These are phyloP conservation scores for Rhodomyrtus psidioides DNA, from an alignment of 441 rosid species.

Conservation along the genomic window DNA sequence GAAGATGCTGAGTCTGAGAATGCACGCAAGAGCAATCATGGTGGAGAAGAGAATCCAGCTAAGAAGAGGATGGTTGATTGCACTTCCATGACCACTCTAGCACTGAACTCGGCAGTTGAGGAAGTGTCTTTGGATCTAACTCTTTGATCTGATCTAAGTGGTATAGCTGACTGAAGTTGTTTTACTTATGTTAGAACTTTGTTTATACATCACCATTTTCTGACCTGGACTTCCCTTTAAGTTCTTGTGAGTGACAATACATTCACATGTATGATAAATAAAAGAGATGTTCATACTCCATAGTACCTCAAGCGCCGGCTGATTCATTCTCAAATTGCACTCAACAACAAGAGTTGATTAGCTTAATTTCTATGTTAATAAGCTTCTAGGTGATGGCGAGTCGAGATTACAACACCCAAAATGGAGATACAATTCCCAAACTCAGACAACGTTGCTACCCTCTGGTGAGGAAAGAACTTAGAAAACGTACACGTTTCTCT, in stretches of 20 bases:
- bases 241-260: neutral
- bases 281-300: neutral
- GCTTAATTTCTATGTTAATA: neutral
- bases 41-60: conserved; percentile 10
- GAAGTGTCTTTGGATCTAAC: neutral
- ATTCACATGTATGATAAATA: neutral
- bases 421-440: neutral
- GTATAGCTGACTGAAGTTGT: neutral
- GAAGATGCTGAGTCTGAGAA: neutral
- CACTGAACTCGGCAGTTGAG: neutral
- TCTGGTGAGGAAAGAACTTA: neutral
- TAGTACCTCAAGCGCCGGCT: neutral
- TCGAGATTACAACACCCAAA: neutral
- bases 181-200: neutral
- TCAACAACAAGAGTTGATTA: neutral
- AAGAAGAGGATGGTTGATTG: conserved; percentile 2
- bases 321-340: neutral
- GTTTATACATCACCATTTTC: neutral
- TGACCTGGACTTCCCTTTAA: neutral
- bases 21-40: conserved; percentile 8
- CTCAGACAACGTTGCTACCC: neutral
- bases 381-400: neutral
- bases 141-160: neutral
- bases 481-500: neutral
- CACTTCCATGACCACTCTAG: conserved; percentile 2